phyloP scores from a whole-genome alignment of 192 early-diverging fungal species.

The Lobosporangium transversale region DNA sequence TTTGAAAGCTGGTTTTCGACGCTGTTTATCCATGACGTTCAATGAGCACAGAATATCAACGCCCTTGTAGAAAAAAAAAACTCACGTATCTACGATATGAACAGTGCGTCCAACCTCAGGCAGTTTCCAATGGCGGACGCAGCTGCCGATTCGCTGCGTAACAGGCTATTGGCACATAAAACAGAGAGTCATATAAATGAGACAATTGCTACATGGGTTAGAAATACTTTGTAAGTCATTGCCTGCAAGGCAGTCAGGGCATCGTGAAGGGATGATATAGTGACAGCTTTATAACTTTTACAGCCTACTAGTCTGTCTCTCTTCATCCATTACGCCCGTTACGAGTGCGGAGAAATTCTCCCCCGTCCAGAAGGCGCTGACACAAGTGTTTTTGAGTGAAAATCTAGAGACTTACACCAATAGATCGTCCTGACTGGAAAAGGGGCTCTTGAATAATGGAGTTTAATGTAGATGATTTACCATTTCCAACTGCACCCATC shows the following conservation, averaged over 20 bases:
- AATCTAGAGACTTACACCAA: too few relatives aligned
- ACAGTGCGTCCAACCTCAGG: slow-evolving; percentile 49
- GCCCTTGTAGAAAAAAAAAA: not conserved
- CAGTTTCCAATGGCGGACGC: slow-evolving; percentile 46
- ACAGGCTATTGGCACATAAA: slow-evolving; percentile 27
- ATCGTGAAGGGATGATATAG: too few relatives aligned
- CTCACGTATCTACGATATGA: slow-evolving; percentile 53
- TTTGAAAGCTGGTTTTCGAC: too few relatives aligned
- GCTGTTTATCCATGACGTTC: not conserved
- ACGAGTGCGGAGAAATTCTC: too few relatives aligned
- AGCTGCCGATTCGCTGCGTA: slow-evolving; percentile 49
- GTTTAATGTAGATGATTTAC: slow-evolving; percentile 62
- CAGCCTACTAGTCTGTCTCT: too few relatives aligned
- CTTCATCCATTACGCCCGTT: too few relatives aligned
- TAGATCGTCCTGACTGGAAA: slow-evolving; percentile 56
- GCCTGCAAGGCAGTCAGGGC: too few relatives aligned
- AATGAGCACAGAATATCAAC: too few relatives aligned
- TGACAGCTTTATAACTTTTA: too few relatives aligned
- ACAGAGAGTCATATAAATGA: not conserved
- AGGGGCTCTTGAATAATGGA: slow-evolving; percentile 59
- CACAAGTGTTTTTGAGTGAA: too few relatives aligned
- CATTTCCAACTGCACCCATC: slow-evolving; percentile 61
- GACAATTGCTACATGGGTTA: not conserved
- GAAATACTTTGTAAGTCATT: too few relatives aligned
- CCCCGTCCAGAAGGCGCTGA: too few relatives aligned